Evolutionary conservation across 129 eudicot species (phyloP).

Genomic region (Saposhnikovia divaricata): DNA sequence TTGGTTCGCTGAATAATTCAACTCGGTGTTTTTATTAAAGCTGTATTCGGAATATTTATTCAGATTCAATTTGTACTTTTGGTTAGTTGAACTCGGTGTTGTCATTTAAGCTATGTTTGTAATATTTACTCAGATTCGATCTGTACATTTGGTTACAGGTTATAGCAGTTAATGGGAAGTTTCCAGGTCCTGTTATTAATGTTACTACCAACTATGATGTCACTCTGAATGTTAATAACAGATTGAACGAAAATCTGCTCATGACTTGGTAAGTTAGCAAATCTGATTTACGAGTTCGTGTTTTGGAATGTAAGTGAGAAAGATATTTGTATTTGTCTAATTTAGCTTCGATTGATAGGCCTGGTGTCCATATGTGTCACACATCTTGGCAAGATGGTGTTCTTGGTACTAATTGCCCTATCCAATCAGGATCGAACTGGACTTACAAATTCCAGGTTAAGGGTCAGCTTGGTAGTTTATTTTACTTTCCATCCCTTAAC

Average conservation of each 20-base stretch:
- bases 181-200: too few species aligned
- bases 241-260: slow-evolving; percentile 67
- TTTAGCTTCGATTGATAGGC: neutral
- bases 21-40: too few species aligned
- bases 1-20: too few species aligned
- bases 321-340: neutral
- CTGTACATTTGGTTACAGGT: too few species aligned
- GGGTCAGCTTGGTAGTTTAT: slow-evolving; percentile 66
- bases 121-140: too few species aligned
- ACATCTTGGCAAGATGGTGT: slow-evolving; percentile 66
- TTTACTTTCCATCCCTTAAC: slow-evolving; percentile 64
- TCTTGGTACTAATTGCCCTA: slow-evolving; percentile 59
- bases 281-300: neutral
- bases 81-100: too few species aligned
- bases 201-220: too few species aligned
- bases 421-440: slow-evolving; percentile 62
- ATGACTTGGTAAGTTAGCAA: slow-evolving; percentile 48
- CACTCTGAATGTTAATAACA: too few species aligned
- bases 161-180: too few species aligned
- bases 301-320: neutral
- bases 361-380: slow-evolving; percentile 6
- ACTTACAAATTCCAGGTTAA: slow-evolving; percentile 58
- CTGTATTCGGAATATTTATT: too few species aligned
- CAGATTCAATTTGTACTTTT: too few species aligned
- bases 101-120: too few species aligned